Base-by-base conservation (phyloP, 148 eudicot species). In the Euryodendron excelsum region DNA sequence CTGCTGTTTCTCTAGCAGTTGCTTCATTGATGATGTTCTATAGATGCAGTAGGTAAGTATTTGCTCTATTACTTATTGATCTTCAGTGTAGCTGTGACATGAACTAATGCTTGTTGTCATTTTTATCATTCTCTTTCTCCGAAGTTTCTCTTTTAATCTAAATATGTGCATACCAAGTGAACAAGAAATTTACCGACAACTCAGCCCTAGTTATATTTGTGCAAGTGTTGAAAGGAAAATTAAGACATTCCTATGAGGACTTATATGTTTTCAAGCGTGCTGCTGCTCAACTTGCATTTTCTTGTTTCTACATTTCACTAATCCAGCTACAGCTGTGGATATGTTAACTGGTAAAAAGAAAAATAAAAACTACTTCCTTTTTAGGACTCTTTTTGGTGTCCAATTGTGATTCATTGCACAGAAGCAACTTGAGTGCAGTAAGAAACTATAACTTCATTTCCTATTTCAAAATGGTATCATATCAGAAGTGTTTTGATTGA, bases 11-110 rank as follows among this genome's bases (percentile, higher is more conserved):
- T 69, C 39, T 91, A 11, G 89, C 86, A 74, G 69, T 87, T 84
- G 87, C 80, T 81, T 83, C 93, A 28, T 79, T 94, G 78, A 62
- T 94, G 68, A 90, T 92, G 98, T 82, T 94, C 44, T 78, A 80
- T 66, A 94, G 83, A 25, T 90, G 94, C 83, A 90, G 94, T 81
- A 94, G 98, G 98, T 94, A 89, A 34, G 28, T 59, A 69, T 76
- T 72, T 81, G 31, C 73, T 70, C 65, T 77, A 15, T 63, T 39
- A 39, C 15, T n/a, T 61, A 37, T 71, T 48, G 2, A 44, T 66
- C 41, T 69, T 37, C 30, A 37, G 14, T 30, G 23, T 59, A 34
- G 58, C 60, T n/a, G 23, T 61, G 74, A 36, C 12, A 28, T 74
- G 50, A 6, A 75, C 8, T 17, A 5, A 62, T 62, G 70, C 71